These are phyloP conservation scores for Capsicum pubescens DNA, from an alignment of 257 asterid genomes.

Conservation along the genomic window DNA sequence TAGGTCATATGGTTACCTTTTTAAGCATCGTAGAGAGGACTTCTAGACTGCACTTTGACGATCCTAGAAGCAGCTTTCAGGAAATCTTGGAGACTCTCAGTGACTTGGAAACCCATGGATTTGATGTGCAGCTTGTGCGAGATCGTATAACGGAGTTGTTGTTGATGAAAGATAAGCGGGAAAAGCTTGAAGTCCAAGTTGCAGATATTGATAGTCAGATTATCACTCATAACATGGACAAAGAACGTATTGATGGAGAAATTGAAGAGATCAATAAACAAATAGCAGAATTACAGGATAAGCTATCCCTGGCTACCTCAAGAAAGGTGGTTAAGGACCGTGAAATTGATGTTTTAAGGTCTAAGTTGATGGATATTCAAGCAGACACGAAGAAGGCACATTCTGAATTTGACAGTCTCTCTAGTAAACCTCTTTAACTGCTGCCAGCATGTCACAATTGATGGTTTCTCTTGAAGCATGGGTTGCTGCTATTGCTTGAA, in stretches of 20 bases:
- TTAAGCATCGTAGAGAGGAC: constrained; percentile 58
- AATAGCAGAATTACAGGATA: constrained; percentile 50
- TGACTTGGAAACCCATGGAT: constrained; percentile 75
- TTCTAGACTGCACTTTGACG: constrained; percentile 49
- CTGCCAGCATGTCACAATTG: background rate
- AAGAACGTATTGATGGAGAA: constrained; percentile 47
- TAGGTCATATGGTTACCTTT: constrained; percentile 77
- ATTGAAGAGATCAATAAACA: constrained; percentile 48
- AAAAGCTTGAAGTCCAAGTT: constrained; percentile 37
- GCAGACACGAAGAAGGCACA: constrained; percentile 35
- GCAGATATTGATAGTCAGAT: constrained; percentile 43
- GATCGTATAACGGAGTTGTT: constrained; percentile 45
- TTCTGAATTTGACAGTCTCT: constrained; percentile 41
- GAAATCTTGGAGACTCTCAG: constrained; percentile 60
- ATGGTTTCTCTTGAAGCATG: background rate
- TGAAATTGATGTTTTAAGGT: constrained; percentile 46
- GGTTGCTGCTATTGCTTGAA: background rate
- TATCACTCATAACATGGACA: constrained; percentile 34
- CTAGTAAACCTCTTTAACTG: constrained; percentile 26
- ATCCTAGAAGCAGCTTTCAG: constrained; percentile 47
- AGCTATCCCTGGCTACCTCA: constrained; percentile 39
- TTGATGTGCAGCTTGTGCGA: constrained; percentile 49
- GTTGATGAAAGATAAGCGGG: constrained; percentile 46
- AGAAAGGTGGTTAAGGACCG: constrained; percentile 44
- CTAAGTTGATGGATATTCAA: constrained; percentile 39